These are phyloP conservation scores for Aspergillus aculeatinus DNA, from an alignment of 2,329 filamentous ascomycete species.

Conservation along the genomic window DNA sequence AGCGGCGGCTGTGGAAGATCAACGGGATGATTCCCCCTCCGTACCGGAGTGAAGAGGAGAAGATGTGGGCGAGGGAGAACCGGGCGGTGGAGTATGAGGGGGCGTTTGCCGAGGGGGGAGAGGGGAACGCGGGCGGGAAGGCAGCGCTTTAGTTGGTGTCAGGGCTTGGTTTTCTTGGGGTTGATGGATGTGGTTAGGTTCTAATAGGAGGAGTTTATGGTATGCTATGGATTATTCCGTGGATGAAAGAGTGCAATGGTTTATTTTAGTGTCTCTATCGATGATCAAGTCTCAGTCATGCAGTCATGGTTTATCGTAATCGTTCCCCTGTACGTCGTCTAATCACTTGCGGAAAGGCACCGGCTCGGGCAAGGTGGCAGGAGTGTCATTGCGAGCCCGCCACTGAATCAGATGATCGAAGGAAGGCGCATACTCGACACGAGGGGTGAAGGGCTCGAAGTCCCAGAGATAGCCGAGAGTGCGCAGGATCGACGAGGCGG, in stretches of 20 bases:
- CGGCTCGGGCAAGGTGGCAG: constrained; percentile 19
- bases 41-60: constrained; percentile 7
- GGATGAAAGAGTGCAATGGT: no score
- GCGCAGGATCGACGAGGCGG: constrained; percentile 29
- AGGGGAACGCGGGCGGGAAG: neutral
- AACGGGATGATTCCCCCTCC: constrained; percentile 23
- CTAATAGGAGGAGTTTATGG: no score
- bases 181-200: no score
- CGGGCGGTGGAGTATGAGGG: neutral
- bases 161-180: no score
- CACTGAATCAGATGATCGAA: constrained; percentile 32
- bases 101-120: neutral
- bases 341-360: constrained; percentile 10
- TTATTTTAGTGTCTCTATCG: neutral
- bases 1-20: constrained; percentile 25
- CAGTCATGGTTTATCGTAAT: neutral
- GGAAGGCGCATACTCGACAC: constrained; percentile 27
- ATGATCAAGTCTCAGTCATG: neutral
- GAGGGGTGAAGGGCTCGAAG: constrained; percentile 33
- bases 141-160: neutral
- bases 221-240: no score
- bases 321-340: neutral
- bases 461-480: constrained; percentile 38
- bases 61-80: neutral
- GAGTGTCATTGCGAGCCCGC: constrained; percentile 23